Evolutionary conservation across 192 early-diverging fungal genomes (phyloP).

Genomic region (Mortierella hygrophila): DNA sequence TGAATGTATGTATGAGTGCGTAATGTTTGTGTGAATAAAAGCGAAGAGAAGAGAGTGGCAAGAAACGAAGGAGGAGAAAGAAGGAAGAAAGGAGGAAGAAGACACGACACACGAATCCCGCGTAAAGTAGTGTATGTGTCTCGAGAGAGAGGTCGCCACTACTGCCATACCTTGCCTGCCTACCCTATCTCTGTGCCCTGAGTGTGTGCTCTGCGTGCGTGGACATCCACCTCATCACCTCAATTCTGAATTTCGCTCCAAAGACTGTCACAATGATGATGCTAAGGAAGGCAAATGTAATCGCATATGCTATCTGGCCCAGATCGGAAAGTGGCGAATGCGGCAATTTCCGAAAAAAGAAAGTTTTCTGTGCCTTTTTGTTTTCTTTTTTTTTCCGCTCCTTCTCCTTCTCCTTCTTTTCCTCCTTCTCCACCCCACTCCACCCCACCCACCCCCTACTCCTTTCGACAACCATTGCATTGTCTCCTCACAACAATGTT

Average conservation of each 20-base stretch:
- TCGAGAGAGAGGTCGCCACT: no score
- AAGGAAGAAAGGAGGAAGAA: no score
- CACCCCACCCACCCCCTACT: neutral
- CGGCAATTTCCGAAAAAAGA: conserved; percentile 5
- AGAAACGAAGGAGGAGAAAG: neutral
- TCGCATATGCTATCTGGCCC: neutral
- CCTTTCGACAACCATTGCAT: conserved; percentile 7
- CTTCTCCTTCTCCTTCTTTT: neutral
- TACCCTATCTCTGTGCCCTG: no score
- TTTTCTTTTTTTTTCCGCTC: neutral
- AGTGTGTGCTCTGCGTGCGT: no score
- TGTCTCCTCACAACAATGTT: conserved; percentile 37
- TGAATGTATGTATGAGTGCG: neutral
- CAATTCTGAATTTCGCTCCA: neutral
- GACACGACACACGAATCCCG: no score
- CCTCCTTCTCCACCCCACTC: neutral
- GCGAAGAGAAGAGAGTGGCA: neutral
- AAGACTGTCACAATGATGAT: neutral
- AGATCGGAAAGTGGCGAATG: conserved; percentile 2
- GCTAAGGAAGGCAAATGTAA: neutral
- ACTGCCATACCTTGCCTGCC: no score
- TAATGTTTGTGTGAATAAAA: neutral
- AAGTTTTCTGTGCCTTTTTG: conserved; percentile 6
- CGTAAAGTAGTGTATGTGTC: no score
- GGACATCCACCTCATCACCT: neutral